Evolutionary conservation across 1,284 basidiomycete species (phyloP), one percentile per base, ranked within the genome.

Genomic region (Leccinum griseonigrum): DNA sequence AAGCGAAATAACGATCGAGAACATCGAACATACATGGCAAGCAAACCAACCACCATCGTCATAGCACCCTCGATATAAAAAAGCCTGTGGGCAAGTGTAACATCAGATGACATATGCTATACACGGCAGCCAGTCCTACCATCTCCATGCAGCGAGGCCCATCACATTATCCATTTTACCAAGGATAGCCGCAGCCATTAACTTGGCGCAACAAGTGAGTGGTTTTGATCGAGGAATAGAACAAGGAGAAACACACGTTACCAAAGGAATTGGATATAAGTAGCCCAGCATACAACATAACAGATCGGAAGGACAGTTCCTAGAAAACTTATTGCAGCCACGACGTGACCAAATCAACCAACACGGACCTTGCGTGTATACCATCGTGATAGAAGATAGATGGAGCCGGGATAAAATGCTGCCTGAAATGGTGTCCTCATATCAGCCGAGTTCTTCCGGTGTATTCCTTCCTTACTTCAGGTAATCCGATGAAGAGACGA

Each of bases 181-280:
- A 6, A 57, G 56, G 9, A 57, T 34, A 4, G n/a, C 56, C 16
- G 56, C 56, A 16, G 56, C 56, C 29, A n/a, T 48, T 10, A 57
- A 26, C 56, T 57, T n/a, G 18, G 31, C 26, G 22, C 34, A 56
- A 56, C 28, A 28, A 57, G 4, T 14, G 76, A 26, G 92, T 78
- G 56, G 91, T 87, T 8, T 11, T 34, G 14, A 50, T 31, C 28
- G 28, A 34, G 13, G 31, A 34, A 31, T 26, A 51, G 9, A 40
- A 36, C 61, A 62, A 16, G 2, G 40, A 26, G 52, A 51, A 26
- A 66, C 84, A 71, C 60, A 87, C 85, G 59, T 82, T 78, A 50
- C 89, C 88, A 70, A 92, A 91, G 2, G 90, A 90, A 74, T 91
- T 91, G 1, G 87, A 88, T 58, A 91, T 81, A 18, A 91, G 75